Conservation (phyloP, 371 early-diverging fungal species). For the Mortierella sp. region DNA sequence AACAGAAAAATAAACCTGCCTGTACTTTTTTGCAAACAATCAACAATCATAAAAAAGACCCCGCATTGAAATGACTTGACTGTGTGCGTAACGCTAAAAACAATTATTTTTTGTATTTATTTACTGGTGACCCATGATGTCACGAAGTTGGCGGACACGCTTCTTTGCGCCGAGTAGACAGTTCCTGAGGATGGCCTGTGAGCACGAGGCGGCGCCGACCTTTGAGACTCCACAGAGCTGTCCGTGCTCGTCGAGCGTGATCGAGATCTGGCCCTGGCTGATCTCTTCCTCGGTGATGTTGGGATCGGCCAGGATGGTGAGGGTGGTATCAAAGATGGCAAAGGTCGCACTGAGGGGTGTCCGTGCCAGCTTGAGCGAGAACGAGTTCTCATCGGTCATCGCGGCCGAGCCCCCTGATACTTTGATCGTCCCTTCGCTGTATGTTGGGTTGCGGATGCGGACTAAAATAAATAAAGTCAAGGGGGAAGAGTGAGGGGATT, state of each 20-base stretch:
- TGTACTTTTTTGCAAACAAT: background rate
- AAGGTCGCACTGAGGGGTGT: constrained; percentile 77
- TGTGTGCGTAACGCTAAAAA: no score
- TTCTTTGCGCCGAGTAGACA: constrained; percentile 63
- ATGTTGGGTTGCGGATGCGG: constrained; percentile 73
- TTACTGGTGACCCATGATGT: constrained; percentile 30
- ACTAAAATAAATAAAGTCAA: constrained; percentile 63
- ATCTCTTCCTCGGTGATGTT: constrained; percentile 81
- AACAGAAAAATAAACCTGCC: background rate
- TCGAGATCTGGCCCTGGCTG: constrained; percentile 67
- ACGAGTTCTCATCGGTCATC: constrained; percentile 46
- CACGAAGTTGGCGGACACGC: constrained; percentile 60
- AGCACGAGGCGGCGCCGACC: constrained; percentile 64
- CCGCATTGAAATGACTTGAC: no score
- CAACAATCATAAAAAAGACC: no score
- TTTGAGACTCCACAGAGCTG: constrained; percentile 67
- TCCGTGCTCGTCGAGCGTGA: constrained; percentile 73
- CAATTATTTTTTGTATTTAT: constrained; percentile 1
- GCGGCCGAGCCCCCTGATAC: constrained; percentile 58
- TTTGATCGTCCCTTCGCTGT: constrained; percentile 73
- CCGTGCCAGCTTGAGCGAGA: constrained; percentile 64
- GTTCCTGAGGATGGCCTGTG: constrained; percentile 53
- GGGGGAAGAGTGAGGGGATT: background rate
- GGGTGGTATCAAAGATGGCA: constrained; percentile 72
- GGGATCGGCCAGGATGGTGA: constrained; percentile 78